Percentiles rank a stretch among this genome's conserved stretches.
phyloP scores from a whole-genome alignment of 768 basidiomycete genomes.

The Candolleomyces efflorescens region DNA sequence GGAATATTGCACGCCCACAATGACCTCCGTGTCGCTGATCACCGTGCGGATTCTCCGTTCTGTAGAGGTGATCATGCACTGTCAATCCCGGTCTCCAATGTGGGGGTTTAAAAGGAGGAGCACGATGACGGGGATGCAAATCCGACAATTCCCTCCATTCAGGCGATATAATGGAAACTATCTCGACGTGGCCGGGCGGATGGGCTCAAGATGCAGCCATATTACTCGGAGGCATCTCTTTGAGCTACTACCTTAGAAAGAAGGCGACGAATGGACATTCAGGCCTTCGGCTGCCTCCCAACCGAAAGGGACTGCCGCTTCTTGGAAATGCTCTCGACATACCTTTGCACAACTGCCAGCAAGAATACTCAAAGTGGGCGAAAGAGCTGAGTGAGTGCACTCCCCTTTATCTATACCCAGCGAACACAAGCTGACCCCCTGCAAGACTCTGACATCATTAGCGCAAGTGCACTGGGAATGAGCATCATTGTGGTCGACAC shows the following conservation, averaged over 20 bases:
- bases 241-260: background rate
- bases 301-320: constrained; percentile 4
- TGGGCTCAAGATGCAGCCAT: background rate
- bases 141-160: too few species aligned
- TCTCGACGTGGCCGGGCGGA: background rate
- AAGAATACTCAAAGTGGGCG: background rate
- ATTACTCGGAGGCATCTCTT: background rate
- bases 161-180: background rate
- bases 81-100: too few species aligned
- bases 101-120: too few species aligned
- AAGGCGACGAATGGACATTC: background rate
- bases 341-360: background rate
- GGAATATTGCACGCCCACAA: too few species aligned
- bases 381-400: background rate
- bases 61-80: too few species aligned
- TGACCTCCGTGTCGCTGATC: too few species aligned
- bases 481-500: constrained; percentile 9
- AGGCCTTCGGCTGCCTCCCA: background rate
- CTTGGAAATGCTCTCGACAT: constrained; percentile 8
- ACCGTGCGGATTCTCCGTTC: too few species aligned
- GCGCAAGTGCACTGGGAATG: constrained; percentile 11
- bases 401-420: background rate
- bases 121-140: too few species aligned
- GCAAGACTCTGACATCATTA: constrained; percentile 9
- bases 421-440: background rate